Base-by-base conservation (phyloP, 768 basidiomycete species). In the Pleurotus eryngii region DNA sequence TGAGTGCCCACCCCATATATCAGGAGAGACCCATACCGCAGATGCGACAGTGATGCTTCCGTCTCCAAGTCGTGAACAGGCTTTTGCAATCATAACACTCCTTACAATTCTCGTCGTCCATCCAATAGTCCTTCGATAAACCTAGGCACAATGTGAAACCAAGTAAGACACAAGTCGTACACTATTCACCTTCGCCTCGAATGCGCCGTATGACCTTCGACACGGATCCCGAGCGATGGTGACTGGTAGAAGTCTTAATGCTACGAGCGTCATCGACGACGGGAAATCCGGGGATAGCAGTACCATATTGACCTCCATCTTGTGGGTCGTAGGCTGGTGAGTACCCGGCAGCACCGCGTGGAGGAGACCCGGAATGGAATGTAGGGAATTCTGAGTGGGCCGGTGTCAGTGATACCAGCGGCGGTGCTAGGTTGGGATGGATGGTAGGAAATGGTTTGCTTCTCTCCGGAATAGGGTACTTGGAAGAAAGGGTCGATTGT, bases 21-120 rank as follows among this genome's bases (percentile, higher is more conserved):
- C 47, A 18, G 55, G 27, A 38, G 22, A 27, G n/a, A 38, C 53
- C 72, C 81, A 56, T 66, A 89, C 94, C 94, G 67, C 97, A 98
- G 70, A 98, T 94, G 11, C 97, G 85, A 73, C 97, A 99, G 68
- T 99, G 97, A 65, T 99, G 97, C 70, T 95, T 97, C 61, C 97
- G 77, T 53, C 95, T 75, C 92, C 93, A 98, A 2, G 95, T 83
- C 0, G 93, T 92, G 73, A 99, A 99, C 49, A 90, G 79, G 61
- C 90, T 92, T 70, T 93, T 92, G 76, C 95, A 97, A 70, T 95
- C 95, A 68, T 93, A 96, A 66, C 95, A 96, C 65, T 97, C 94
- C 67, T 90, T 97, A 65, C 92, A 92, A 56, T 90, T 89, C 65
- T 93, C 93, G 66, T 98, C 95, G 59, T 94, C 92, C 95, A 98